Conservation (phyloP, 2,329 filamentous ascomycete species). For the Dothistroma pini region DNA sequence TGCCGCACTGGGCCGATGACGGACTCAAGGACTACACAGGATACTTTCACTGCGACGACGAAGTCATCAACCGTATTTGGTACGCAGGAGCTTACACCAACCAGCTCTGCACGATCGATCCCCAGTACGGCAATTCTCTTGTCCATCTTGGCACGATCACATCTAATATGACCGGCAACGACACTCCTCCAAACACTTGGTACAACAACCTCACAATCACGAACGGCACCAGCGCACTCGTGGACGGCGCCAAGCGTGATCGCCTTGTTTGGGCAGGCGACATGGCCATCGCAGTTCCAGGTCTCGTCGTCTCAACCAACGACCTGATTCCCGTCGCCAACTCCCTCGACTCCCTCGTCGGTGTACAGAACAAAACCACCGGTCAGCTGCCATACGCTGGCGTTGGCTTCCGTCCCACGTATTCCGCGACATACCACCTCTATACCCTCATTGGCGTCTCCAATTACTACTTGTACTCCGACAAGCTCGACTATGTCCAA, state of each 20-base stretch:
- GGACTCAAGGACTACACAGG: slow-evolving; percentile 40
- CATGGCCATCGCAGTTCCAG: slow-evolving; percentile 52
- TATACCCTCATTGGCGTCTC: slow-evolving; percentile 47
- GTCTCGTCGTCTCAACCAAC: slow-evolving; percentile 49
- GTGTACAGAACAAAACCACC: slow-evolving; percentile 28
- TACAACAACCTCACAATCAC: slow-evolving; percentile 42
- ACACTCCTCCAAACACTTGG: slow-evolving; percentile 35
- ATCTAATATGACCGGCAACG: slow-evolving; percentile 32
- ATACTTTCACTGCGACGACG: slow-evolving; percentile 44
- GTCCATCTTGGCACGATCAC: slow-evolving; percentile 34
- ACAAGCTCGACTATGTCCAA: slow-evolving; percentile 39
- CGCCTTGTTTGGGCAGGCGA: slow-evolving; percentile 60
- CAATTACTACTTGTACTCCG: slow-evolving; percentile 41
- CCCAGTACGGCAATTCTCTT: slow-evolving; percentile 36
- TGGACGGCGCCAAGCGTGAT: slow-evolving; percentile 58
- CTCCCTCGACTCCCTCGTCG: slow-evolving; percentile 30
- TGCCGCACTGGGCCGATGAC: slow-evolving; percentile 41
- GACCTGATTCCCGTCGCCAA: slow-evolving; percentile 36
- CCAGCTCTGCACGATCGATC: slow-evolving; percentile 33
- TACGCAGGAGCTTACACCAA: slow-evolving; percentile 42
- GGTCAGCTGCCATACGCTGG: slow-evolving; percentile 32
- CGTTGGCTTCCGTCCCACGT: slow-evolving; percentile 28
- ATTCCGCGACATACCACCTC: slow-evolving; percentile 55
- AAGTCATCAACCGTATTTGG: slow-evolving; percentile 44
- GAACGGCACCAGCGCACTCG: slow-evolving; percentile 36